Base-by-base conservation (phyloP, 140 eudicot genomes). In the Stevia rebaudiana region DNA sequence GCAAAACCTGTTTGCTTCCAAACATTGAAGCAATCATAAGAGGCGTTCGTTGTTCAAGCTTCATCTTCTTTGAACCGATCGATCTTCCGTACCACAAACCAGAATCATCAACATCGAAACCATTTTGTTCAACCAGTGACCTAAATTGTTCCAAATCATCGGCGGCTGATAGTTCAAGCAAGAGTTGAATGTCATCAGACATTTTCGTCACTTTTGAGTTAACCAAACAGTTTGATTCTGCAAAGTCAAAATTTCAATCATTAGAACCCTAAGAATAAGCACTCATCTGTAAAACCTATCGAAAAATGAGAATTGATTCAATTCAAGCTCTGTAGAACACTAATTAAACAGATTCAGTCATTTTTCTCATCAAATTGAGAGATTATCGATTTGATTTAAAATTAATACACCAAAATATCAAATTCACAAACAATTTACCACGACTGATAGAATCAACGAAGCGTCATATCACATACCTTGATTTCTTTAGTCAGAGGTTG, bases 21-120 rank as follows among this genome's bases (percentile, higher is more conserved):
- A 79, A 82, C 87, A 84, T 62, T 19, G 96, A 72, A 50, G 96
- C 87, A 64, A 88, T 66, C 96, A 84, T 79, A 54, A 88, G 83
- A 5, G 96, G 89, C 0, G 87, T 88, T 68, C 94, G 80, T 63
- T 88, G 94, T 68, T 84, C 96, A 4, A 77, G 65, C 62, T 83
- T 84, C 81, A 84, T 77, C 79, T 78, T 82, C 62, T 80, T 88
- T 21, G 74, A 80, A 31, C 94, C 94, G 17, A 84, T 11, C 16
- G 76, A 67, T 55, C 87, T 78, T 59, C 94, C 94, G 60, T 84
- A 88, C 96, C 96, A 88, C 44, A 77, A 56, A 33, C 89, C 82
- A 17, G 68, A 69, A 56, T 67, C 80, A 55, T 84, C 56, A 15
- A 88, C 61, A 70, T 55, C 82, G 36, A 31, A 76, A 59, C 83